Evolutionary conservation across 2,329 filamentous ascomycete genomes (phyloP).

Genomic region (Microdochium nivale): DNA sequence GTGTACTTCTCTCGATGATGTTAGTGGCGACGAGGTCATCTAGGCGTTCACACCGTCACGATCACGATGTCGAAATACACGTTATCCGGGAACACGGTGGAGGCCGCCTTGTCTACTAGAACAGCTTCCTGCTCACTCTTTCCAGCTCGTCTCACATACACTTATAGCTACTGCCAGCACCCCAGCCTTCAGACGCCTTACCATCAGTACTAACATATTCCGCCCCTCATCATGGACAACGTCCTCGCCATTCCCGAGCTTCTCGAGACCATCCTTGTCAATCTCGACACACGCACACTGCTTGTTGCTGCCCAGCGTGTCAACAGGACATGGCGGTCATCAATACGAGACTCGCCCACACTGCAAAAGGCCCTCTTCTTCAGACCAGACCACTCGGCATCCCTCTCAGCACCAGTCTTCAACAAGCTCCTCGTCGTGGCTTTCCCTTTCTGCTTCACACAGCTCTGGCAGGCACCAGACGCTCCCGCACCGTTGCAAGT

Average conservation of each 20-base stretch:
- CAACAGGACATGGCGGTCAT: conserved; percentile 1
- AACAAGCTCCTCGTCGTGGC: conserved; percentile 1
- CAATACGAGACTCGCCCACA: conserved; percentile 1
- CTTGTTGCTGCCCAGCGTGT: conserved; percentile 2
- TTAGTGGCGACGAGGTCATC: no score
- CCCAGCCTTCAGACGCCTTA: no score
- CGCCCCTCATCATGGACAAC: conserved; percentile 2
- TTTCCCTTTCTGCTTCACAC: conserved; percentile 1
- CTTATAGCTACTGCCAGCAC: no score
- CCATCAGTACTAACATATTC: no score
- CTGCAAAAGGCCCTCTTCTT: conserved; percentile 3
- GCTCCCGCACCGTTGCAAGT: background rate
- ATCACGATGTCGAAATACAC: no score
- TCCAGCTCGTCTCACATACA: no score
- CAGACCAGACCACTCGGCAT: background rate
- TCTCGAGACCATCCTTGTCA: conserved; percentile 4
- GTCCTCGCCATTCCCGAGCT: conserved; percentile 3
- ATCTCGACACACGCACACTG: conserved; percentile 3
- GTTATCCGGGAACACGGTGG: no score
- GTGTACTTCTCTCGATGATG: no score
- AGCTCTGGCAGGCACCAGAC: background rate
- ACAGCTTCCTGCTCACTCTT: no score
- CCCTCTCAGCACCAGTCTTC: background rate
- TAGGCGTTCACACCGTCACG: no score
- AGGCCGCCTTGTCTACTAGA: no score